Evolutionary conservation across 108 stramenopile genomes (phyloP), one percentile per base, ranked within the genome.

Genomic region (Fistulifera solaris): DNA sequence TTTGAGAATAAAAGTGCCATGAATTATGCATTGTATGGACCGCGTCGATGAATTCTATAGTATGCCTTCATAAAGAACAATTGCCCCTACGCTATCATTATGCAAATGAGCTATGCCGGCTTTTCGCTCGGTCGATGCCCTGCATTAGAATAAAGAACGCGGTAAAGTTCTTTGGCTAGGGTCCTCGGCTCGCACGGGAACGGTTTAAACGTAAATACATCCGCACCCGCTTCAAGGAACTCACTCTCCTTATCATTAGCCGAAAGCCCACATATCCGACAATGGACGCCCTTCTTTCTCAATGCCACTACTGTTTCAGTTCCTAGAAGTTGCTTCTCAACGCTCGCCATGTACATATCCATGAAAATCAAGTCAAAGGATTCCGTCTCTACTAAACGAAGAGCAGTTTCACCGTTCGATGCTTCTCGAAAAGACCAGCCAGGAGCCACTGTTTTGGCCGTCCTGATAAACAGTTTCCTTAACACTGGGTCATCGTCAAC

Each of bases 171-270:
- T 21, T 51, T 2, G 6, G 24, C 5, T 26, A 51, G 25, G 3
- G 50, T 54, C 16, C 52, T 53, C 6, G 44, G 11, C 22, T 65
- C 69, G 46, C 72, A 78, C 3, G 72, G 72, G 24, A 78, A 67
- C 22, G 78, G 78, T 31, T 79, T 79, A 59, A 79, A 60, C n/a
- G 62, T 54, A 38, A 80, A 80, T 8, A 59, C 56, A 46, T 80
- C 55, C 12, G 71, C 68, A 1, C 78, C 78, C 5, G 73, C 72
- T 28, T 68, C 66, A 16, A 75, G 40, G 56, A 79, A 79, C 31
- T 59, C 70, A 7, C 16, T 52, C 42, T 71, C 70, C 27, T 68
- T 67, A 54, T 78, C 69, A 52, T 75, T 79, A 1, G 77, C 77
- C 7, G 66, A 68, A 21, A 79, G 41, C 1, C 56, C 62, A 35